Conservation (phyloP, 108 stramenopile genomes). For the Skeletonema menzelii region DNA sequence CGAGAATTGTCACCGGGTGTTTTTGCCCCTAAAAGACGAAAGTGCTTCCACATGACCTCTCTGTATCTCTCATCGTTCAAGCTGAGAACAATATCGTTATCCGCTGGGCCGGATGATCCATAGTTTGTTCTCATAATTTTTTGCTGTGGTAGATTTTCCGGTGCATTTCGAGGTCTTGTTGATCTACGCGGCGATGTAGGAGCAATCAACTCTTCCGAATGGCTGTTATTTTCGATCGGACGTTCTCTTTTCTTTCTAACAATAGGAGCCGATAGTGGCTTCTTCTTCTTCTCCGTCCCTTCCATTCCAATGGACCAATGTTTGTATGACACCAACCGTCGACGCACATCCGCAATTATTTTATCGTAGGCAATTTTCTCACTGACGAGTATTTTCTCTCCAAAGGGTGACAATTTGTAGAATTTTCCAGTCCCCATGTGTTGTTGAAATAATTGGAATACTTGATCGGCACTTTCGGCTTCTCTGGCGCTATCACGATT, state of each 20-base stretch:
- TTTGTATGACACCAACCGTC: constrained; percentile 2
- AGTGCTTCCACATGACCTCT: constrained; percentile 28
- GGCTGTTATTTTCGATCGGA: neutral
- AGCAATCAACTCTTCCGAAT: neutral
- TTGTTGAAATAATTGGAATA: constrained; percentile 23
- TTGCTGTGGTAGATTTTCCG: neutral
- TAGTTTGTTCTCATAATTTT: neutral
- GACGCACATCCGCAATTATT: constrained; percentile 15
- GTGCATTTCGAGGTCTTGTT: neutral
- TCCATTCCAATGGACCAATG: constrained; percentile 6
- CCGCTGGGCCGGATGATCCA: neutral
- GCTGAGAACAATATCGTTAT: constrained; percentile 16
- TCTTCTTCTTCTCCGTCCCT: neutral
- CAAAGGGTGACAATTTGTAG: constrained; percentile 7
- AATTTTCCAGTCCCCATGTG: constrained; percentile 10
- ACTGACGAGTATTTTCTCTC: neutral
- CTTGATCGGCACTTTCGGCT: constrained; percentile 13
- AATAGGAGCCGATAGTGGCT: neutral
- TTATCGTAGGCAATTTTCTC: neutral
- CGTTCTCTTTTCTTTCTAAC: neutral
- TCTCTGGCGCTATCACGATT: constrained; percentile 15
- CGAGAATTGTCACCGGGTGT: constrained; percentile 4
- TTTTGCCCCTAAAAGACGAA: constrained; percentile 10
- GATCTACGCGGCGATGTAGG: neutral
- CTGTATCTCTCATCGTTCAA: constrained; percentile 18